phyloP scores from a whole-genome alignment of 805 yeast species.

The Saccharomycopsis capsularis region DNA sequence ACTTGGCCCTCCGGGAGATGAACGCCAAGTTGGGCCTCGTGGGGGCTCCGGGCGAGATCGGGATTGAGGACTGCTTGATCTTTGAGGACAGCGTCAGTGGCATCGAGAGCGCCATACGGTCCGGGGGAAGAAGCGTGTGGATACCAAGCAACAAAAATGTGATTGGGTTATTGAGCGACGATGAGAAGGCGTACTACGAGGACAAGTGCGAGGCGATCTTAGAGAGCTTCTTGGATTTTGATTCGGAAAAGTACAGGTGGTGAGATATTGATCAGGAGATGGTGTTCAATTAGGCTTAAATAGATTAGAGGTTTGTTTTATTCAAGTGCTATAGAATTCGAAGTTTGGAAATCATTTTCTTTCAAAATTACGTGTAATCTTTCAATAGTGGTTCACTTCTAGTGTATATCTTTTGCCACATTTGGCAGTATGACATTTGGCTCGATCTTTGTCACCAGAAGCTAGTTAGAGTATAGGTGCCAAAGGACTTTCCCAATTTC shows the following conservation, averaged over 20 bases:
- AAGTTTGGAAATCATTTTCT: too few species aligned
- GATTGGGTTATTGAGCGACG: neutral
- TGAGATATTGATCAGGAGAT: neutral
- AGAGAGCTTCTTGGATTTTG: neutral
- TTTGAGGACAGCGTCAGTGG: slow-evolving; percentile 97
- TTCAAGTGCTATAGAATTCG: too few species aligned
- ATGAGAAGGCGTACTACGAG: neutral
- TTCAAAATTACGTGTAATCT: too few species aligned
- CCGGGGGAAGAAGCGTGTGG: slow-evolving; percentile 37
- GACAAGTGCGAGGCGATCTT: slow-evolving; percentile 2
- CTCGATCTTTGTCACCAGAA: too few species aligned
- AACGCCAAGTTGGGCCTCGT: slow-evolving; percentile 43
- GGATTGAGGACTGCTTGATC: slow-evolving; percentile 73
- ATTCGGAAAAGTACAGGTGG: slow-evolving; percentile 5
- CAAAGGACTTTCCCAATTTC: too few species aligned
- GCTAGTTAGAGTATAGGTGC: too few species aligned
- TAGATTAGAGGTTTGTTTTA: neutral
- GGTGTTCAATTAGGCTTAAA: neutral
- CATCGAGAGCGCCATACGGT: slow-evolving; percentile 73
- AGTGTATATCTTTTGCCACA: too few species aligned
- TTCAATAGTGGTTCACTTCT: too few species aligned
- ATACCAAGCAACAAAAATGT: slow-evolving; percentile 7
- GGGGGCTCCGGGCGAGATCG: slow-evolving; percentile 35
- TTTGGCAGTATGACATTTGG: too few species aligned
- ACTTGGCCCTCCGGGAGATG: slow-evolving; percentile 62